These are phyloP conservation scores for Glycyrrhiza uralensis DNA, from an alignment of 306 rosid species.

Conservation along the genomic window DNA sequence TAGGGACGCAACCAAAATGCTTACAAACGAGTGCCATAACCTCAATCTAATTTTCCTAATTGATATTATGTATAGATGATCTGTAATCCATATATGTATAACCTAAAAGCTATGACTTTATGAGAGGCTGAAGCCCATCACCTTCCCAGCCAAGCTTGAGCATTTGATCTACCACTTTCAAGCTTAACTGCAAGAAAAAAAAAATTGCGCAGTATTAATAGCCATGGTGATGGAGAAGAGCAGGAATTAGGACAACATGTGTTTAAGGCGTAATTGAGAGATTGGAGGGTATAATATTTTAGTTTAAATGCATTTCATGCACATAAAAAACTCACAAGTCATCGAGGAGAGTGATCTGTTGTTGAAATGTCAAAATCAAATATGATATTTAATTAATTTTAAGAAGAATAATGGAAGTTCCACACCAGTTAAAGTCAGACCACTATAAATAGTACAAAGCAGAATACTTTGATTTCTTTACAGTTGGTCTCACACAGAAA, in stretches of 20 bases:
- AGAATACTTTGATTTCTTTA: slow-evolving; percentile 4
- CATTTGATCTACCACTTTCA: slow-evolving; percentile 98
- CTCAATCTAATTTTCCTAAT: slow-evolving; percentile 41
- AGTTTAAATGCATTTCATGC: slow-evolving; percentile 19
- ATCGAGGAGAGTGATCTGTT: neutral
- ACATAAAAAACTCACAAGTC: neutral
- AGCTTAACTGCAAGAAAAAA: slow-evolving; percentile 82
- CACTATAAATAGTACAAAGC: neutral
- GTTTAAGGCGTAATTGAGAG: neutral
- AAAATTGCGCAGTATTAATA: slow-evolving; percentile 21
- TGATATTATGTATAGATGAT: slow-evolving; percentile 27
- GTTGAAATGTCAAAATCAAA: neutral
- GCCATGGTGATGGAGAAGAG: neutral
- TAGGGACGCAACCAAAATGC: slow-evolving; percentile 26
- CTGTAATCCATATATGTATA: slow-evolving; percentile 36
- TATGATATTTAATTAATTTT: neutral
- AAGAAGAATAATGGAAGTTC: neutral
- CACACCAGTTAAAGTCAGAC: neutral
- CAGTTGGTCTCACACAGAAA: neutral
- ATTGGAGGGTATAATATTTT: neutral
- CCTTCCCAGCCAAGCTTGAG: slow-evolving; percentile 99
- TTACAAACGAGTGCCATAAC: slow-evolving; percentile 31
- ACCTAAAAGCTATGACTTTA: slow-evolving; percentile 63
- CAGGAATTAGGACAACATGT: slow-evolving; percentile 5
- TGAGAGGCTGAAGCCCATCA: slow-evolving; percentile 85